Conservation (phyloP, 2,329 filamentous ascomycete genomes). For the Diplodia seriata region DNA sequence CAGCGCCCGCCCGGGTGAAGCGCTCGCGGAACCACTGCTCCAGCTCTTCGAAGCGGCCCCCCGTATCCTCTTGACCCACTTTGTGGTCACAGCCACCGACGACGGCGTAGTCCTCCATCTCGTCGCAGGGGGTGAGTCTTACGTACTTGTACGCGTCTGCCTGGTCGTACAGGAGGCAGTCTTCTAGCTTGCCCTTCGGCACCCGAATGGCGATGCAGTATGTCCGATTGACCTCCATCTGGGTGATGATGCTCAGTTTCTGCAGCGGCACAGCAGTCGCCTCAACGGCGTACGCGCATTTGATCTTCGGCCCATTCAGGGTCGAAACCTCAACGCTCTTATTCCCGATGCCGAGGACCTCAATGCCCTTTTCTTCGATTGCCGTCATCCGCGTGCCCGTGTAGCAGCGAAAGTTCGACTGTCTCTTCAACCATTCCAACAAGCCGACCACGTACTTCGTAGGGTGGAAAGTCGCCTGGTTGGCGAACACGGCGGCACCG, state of each 20-base stretch:
- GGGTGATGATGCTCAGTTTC: conserved; percentile 60
- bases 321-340: conserved; percentile 59
- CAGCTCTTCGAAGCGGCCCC: conserved; percentile 58
- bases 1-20: conserved; percentile 57
- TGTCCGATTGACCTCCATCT: conserved; percentile 62
- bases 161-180: conserved; percentile 63
- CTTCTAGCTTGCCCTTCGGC: conserved; percentile 60
- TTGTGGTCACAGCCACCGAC: conserved; percentile 66
- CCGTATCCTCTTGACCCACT: conserved; percentile 60
- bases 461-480: conserved; percentile 64
- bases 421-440: conserved; percentile 58
- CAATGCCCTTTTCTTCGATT: conserved; percentile 58
- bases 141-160: conserved; percentile 64
- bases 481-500: conserved; percentile 55
- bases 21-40: conserved; percentile 61
- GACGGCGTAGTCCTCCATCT: conserved; percentile 62
- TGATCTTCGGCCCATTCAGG: conserved; percentile 55
- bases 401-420: conserved; percentile 62
- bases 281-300: conserved; percentile 59
- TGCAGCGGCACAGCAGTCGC: conserved; percentile 64
- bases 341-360: conserved; percentile 52
- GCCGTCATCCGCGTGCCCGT: conserved; percentile 58
- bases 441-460: conserved; percentile 63
- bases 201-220: conserved; percentile 65
- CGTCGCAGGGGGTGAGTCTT: conserved; percentile 61